Evolutionary conservation across 441 rosid species (phyloP).

Genomic region (Syzygium malaccense): DNA sequence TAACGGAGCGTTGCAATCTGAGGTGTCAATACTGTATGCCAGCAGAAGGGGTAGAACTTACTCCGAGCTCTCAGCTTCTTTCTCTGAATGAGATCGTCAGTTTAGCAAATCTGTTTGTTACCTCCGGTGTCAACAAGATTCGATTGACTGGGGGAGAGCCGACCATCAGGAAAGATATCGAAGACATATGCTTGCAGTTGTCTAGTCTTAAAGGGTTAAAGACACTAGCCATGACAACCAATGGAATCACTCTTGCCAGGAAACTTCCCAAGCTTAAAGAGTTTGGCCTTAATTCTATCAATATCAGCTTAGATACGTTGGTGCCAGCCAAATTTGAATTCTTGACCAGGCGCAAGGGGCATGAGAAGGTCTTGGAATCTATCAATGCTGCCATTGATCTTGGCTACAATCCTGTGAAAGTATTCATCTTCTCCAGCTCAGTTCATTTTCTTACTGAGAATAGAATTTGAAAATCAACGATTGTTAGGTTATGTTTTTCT

Average conservation of each 20-base stretch:
- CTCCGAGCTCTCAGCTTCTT: constrained; percentile 57
- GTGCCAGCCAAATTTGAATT: constrained; percentile 88
- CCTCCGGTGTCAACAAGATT: constrained; percentile 81
- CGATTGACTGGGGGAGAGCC: constrained; percentile 97
- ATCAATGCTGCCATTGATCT: constrained; percentile 66
- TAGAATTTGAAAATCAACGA: neutral
- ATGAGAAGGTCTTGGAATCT: constrained; percentile 69
- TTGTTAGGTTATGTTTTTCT: neutral
- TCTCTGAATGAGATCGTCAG: constrained; percentile 57
- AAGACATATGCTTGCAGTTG: constrained; percentile 59
- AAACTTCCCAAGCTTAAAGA: constrained; percentile 77
- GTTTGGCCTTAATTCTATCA: constrained; percentile 60
- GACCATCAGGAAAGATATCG: constrained; percentile 71
- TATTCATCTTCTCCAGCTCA: constrained; percentile 10
- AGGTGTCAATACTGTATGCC: constrained; percentile 97
- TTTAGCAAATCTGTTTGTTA: constrained; percentile 64
- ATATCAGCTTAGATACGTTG: constrained; percentile 82
- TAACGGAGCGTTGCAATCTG: constrained; percentile 87
- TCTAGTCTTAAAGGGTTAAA: constrained; percentile 74
- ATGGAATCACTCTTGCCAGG: constrained; percentile 75
- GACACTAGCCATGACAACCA: constrained; percentile 75
- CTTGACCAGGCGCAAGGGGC: constrained; percentile 81
- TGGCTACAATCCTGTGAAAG: constrained; percentile 87
- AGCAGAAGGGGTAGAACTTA: constrained; percentile 75
- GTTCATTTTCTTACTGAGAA: neutral